Conservation (phyloP, 2,329 filamentous ascomycete genomes). For the Boeremia lycopersici region DNA sequence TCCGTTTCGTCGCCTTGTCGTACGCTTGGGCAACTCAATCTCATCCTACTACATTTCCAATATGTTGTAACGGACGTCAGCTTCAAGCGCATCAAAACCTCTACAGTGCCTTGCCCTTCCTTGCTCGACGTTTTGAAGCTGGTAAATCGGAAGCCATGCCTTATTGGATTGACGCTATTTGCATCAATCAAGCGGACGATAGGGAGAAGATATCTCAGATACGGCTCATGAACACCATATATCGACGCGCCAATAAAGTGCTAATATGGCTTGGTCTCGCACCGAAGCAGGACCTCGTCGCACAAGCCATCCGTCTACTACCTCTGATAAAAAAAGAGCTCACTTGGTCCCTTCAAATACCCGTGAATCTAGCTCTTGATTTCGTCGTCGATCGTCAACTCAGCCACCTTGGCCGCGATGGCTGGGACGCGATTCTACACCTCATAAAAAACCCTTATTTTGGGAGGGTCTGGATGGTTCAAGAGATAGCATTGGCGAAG, state of each 20-base stretch:
- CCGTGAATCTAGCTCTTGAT: too few relatives aligned
- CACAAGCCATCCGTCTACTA: background rate
- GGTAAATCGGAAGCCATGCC: background rate
- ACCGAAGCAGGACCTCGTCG: background rate
- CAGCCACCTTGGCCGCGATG: too few relatives aligned
- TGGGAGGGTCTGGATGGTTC: too few relatives aligned
- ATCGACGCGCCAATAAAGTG: conserved; percentile 11
- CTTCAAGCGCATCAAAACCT: conserved; percentile 3
- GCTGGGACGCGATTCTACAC: too few relatives aligned
- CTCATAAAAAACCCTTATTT: too few relatives aligned
- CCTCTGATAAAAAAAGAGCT: background rate
- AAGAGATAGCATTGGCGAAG: too few relatives aligned
- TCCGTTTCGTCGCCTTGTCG: background rate
- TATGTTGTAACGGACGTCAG: conserved; percentile 2
- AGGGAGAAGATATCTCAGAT: conserved; percentile 18
- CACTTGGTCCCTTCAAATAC: background rate
- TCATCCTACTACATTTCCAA: conserved; percentile 1
- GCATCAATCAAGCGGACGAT: conserved; percentile 20
- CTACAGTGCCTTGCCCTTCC: conserved; percentile 1
- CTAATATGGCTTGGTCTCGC: conserved; percentile 12
- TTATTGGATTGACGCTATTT: conserved; percentile 21
- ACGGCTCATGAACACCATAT: conserved; percentile 14
- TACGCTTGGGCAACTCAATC: conserved; percentile 2
- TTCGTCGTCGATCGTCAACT: too few relatives aligned
- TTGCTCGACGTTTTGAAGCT: background rate